Conservation (phyloP, 306 rosid genomes). For the Trifolium fragiferum region DNA sequence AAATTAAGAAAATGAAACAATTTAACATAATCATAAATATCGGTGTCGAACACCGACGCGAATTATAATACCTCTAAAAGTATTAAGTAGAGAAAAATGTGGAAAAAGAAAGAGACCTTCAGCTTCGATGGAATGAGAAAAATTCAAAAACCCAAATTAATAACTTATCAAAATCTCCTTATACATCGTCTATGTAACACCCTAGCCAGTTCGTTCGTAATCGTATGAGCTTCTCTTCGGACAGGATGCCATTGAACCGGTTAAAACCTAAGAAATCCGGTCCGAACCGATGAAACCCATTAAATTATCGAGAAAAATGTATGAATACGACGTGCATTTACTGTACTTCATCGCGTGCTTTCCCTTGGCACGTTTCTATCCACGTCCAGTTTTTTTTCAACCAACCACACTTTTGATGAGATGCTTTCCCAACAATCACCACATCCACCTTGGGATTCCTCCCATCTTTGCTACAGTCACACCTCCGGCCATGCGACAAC, state of each 20-base stretch:
- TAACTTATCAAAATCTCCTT: slow-evolving; percentile 7
- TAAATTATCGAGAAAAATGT: too few species aligned
- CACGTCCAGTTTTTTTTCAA: neutral
- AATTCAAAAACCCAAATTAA: slow-evolving; percentile 20
- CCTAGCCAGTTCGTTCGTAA: too few species aligned
- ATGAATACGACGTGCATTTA: neutral
- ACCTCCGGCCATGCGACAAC: neutral
- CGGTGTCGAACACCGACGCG: too few species aligned
- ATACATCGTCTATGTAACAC: neutral
- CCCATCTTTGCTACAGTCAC: slow-evolving; percentile 1
- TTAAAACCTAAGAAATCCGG: too few species aligned
- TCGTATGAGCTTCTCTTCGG: too few species aligned
- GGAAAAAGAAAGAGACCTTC: slow-evolving; percentile 10
- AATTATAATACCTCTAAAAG: neutral
- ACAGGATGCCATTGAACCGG: too few species aligned
- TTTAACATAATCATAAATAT: too few species aligned
- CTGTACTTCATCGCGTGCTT: neutral
- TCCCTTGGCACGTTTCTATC: neutral
- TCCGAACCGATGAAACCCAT: too few species aligned
- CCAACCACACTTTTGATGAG: neutral
- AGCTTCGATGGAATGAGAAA: slow-evolving; percentile 31
- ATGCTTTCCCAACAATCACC: neutral
- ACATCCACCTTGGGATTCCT: neutral
- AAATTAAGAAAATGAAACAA: too few species aligned
- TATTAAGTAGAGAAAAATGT: slow-evolving; percentile 12